Evolutionary conservation across 768 basidiomycete genomes (phyloP).

Genomic region (Tephrocybe sp.): DNA sequence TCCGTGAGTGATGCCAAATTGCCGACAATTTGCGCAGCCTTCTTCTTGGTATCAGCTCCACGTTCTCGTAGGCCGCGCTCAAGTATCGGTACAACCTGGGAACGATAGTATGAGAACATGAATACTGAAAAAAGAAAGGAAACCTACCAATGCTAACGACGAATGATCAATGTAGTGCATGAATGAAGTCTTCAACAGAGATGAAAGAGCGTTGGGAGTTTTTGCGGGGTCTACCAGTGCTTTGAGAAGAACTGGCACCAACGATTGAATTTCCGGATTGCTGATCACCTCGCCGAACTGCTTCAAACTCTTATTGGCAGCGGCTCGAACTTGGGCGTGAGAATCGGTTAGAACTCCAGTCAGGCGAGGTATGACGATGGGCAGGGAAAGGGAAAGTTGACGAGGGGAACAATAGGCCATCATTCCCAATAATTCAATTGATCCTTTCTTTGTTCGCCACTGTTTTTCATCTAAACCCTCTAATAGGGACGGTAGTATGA

Average conservation of each 20-base stretch:
- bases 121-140: background rate
- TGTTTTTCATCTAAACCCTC: constrained; percentile 96
- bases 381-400: constrained; percentile 91
- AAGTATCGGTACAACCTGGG: constrained; percentile 88
- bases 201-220: constrained; percentile 81
- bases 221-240: constrained; percentile 95
- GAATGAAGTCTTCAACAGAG: constrained; percentile 91
- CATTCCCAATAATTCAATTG: constrained; percentile 94
- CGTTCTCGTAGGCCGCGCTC: constrained; percentile 92
- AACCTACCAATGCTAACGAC: constrained; percentile 82
- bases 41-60: constrained; percentile 92
- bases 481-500: constrained; percentile 87
- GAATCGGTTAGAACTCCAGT: constrained; percentile 96
- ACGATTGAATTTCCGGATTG: constrained; percentile 93
- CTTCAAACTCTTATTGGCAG: constrained; percentile 95
- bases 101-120: background rate
- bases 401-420: constrained; percentile 99
- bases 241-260: constrained; percentile 88
- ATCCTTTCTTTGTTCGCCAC: constrained; percentile 97
- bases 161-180: constrained; percentile 98
- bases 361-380: constrained; percentile 94
- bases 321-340: constrained; percentile 90
- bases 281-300: constrained; percentile 98
- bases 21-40: constrained; percentile 96
- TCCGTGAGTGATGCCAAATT: constrained; percentile 91